phyloP scores from a whole-genome alignment of 495 filamentous ascomycete genomes.

The Bryoglossum gracile region DNA sequence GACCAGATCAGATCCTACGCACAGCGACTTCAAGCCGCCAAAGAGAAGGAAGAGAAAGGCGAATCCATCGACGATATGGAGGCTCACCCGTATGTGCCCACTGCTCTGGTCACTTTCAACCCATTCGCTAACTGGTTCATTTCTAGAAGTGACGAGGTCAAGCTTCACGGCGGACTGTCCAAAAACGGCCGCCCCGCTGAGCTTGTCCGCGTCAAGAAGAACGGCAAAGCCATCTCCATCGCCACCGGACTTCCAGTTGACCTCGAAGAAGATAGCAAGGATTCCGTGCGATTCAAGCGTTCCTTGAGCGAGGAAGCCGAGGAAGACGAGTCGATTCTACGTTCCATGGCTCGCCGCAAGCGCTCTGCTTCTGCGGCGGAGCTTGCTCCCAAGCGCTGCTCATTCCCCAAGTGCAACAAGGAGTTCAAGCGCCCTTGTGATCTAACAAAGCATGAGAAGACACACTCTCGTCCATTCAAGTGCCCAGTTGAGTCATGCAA shows the following conservation, averaged over 20 bases:
- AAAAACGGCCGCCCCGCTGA: slow-evolving; percentile 70
- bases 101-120: not conserved
- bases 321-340: slow-evolving; percentile 68
- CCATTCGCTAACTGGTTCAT: slow-evolving; percentile 31
- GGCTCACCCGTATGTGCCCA: slow-evolving; percentile 42
- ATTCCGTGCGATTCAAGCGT: slow-evolving; percentile 49
- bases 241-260: slow-evolving; percentile 50
- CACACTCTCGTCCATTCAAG: slow-evolving; percentile 92
- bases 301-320: slow-evolving; percentile 49
- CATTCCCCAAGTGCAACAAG: slow-evolving; percentile 65
- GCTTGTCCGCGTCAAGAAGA: slow-evolving; percentile 66
- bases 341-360: slow-evolving; percentile 86
- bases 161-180: slow-evolving; percentile 66
- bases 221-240: slow-evolving; percentile 69
- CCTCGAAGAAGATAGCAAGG: slow-evolving; percentile 35
- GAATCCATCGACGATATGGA: slow-evolving; percentile 40
- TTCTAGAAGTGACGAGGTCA: slow-evolving; percentile 56
- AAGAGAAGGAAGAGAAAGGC: slow-evolving; percentile 39
- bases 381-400: slow-evolving; percentile 63
- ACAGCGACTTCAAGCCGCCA: slow-evolving; percentile 42
- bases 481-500: slow-evolving; percentile 75
- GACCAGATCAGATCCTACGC: slow-evolving; percentile 77
- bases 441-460: slow-evolving; percentile 94
- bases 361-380: slow-evolving; percentile 68
- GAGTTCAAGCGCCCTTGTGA: slow-evolving; percentile 91